Evolutionary conservation across 2,329 filamentous ascomycete genomes (phyloP).

Genomic region (Cytospora chrysosperma): DNA sequence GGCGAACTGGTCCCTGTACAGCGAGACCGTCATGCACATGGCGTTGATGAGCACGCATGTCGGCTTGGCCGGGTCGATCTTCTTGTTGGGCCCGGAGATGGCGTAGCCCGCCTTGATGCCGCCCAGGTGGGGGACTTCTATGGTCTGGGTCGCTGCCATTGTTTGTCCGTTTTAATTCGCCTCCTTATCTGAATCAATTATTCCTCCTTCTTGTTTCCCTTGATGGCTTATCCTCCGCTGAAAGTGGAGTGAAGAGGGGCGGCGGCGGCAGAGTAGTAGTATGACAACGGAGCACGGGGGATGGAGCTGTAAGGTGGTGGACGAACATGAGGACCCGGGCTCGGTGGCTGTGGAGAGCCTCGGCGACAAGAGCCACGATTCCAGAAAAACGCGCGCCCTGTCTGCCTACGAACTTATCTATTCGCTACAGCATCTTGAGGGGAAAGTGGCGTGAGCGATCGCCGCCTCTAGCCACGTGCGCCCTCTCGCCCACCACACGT

Average conservation of each 20-base stretch:
- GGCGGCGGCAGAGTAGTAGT: no score
- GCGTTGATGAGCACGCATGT: constrained; percentile 53
- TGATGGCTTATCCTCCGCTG: no score
- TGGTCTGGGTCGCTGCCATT: constrained; percentile 40
- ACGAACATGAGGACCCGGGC: no score
- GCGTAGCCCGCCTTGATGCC: constrained; percentile 46
- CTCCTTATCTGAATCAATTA: background rate
- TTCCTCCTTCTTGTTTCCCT: no score
- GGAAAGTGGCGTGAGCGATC: background rate
- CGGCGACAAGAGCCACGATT: background rate
- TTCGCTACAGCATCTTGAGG: background rate
- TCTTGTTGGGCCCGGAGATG: constrained; percentile 26
- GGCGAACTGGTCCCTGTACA: constrained; percentile 46
- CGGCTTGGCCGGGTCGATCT: constrained; percentile 49
- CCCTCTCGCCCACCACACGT: background rate
- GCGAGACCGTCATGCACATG: constrained; percentile 48
- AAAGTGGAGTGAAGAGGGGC: no score
- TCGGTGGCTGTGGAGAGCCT: no score
- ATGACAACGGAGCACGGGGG: no score
- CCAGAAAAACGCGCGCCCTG: background rate
- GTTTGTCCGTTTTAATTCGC: background rate
- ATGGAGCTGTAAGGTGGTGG: no score
- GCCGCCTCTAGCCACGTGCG: background rate
- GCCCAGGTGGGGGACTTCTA: constrained; percentile 48
- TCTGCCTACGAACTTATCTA: no score